Evolutionary conservation across 129 eudicot species (phyloP).

Genomic region (sunflower (Helianthus annuus)): HanXRQr2.0-SUNRISE NC_035440.2:112048603-112049102

Average conservation of each 20-base stretch:
- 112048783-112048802: constrained; percentile 54
- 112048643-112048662: constrained; percentile 34
- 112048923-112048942: constrained; percentile 41
- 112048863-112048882: constrained; percentile 48
- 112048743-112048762: constrained; percentile 20
- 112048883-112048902: constrained; percentile 43
- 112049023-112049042: constrained; percentile 35
- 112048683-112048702: constrained; percentile 86
- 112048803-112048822: constrained; percentile 71
- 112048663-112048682: constrained; percentile 60
- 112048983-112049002: constrained; percentile 64
- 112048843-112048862: constrained; percentile 53
- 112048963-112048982: constrained; percentile 74
- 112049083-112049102: constrained; percentile 59
- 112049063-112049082: constrained; percentile 43
- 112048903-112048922: constrained; percentile 38
- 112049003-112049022: constrained; percentile 47
- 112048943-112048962: constrained; percentile 56
- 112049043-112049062: constrained; percentile 28
- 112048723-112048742: constrained; percentile 51
- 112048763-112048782: constrained; percentile 21
- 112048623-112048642: constrained; percentile 34
- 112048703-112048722: constrained; percentile 72
- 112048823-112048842: constrained; percentile 74
- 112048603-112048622: constrained; percentile 41